phyloP scores from a whole-genome alignment of 352 stramenopile species.

The Achlya hypogyna region DNA sequence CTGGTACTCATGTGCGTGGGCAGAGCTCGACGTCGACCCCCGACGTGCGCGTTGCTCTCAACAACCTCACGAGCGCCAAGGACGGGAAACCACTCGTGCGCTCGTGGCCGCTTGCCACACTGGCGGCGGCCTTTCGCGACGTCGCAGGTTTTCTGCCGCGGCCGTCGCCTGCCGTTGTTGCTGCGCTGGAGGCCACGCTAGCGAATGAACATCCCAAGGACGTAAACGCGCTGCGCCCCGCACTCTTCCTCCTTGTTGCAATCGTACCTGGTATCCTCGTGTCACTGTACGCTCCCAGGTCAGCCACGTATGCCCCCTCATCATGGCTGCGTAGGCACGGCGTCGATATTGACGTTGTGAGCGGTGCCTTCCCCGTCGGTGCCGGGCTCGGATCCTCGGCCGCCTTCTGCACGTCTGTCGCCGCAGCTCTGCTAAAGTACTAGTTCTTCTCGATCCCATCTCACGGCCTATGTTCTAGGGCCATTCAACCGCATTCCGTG shows the following conservation, averaged over 20 bases:
- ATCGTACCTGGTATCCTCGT: conserved; percentile 1
- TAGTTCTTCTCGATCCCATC: conserved; percentile 12
- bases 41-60: conserved; percentile 39
- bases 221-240: conserved; percentile 24
- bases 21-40: conserved; percentile 17
- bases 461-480: no score
- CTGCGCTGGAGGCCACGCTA: conserved; percentile 41
- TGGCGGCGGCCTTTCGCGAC: conserved; percentile 31
- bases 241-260: conserved; percentile 15
- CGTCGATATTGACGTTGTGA: conserved; percentile 39
- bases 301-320: not conserved
- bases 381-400: conserved; percentile 88
- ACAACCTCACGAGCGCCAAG: conserved; percentile 34
- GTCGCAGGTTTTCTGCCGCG: conserved; percentile 45
- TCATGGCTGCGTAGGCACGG: conserved; percentile 17
- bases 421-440: conserved; percentile 42
- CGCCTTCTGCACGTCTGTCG: conserved; percentile 80
- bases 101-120: conserved; percentile 25
- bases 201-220: conserved; percentile 33
- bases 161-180: conserved; percentile 33
- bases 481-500: not conserved
- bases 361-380: conserved; percentile 62
- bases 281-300: not conserved
- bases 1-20: not conserved
- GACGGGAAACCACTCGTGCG: conserved; percentile 30